Percentiles rank a stretch among this genome's conserved stretches.
These are phyloP conservation scores for Achlya hypogyna DNA, from an alignment of 352 stramenopile genomes.

Conservation along the genomic window DNA sequence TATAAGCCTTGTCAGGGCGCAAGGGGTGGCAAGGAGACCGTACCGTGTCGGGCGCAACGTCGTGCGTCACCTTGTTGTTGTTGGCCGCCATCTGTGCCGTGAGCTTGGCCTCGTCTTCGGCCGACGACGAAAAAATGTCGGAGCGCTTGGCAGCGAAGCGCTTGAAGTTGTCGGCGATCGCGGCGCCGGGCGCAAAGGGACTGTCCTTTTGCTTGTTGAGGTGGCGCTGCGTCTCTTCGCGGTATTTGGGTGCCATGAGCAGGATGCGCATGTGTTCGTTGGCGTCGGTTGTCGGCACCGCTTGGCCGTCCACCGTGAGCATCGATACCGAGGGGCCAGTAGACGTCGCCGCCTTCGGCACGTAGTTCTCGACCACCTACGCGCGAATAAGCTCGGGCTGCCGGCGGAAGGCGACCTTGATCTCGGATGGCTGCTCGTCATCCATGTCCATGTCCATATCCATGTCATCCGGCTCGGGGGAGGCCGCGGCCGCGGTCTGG, in stretches of 20 bases:
- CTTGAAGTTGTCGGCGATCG: conserved; percentile 92
- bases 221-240: conserved; percentile 92
- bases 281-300: conserved; percentile 72
- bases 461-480: conserved; percentile 64
- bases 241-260: conserved; percentile 97
- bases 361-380: conserved; percentile 65
- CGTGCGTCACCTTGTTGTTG: conserved; percentile 18
- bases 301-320: conserved; percentile 82
- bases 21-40: conserved; percentile 21
- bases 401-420: conserved; percentile 37
- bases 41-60: conserved; percentile 36
- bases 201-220: conserved; percentile 96
- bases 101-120: conserved; percentile 67
- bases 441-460: conserved; percentile 89
- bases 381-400: conserved; percentile 27
- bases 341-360: conserved; percentile 40
- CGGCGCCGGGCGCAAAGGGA: conserved; percentile 88
- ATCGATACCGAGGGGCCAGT: conserved; percentile 28
- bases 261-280: conserved; percentile 99
- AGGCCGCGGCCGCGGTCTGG: conserved; percentile 22
- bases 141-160: conserved; percentile 87
- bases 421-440: conserved; percentile 51
- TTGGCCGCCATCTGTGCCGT: conserved; percentile 38
- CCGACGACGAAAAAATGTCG: conserved; percentile 91
- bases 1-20: neutral